These are phyloP conservation scores for Elsinoe necatrix DNA, from an alignment of 2,329 filamentous ascomycete genomes.

Conservation along the genomic window DNA sequence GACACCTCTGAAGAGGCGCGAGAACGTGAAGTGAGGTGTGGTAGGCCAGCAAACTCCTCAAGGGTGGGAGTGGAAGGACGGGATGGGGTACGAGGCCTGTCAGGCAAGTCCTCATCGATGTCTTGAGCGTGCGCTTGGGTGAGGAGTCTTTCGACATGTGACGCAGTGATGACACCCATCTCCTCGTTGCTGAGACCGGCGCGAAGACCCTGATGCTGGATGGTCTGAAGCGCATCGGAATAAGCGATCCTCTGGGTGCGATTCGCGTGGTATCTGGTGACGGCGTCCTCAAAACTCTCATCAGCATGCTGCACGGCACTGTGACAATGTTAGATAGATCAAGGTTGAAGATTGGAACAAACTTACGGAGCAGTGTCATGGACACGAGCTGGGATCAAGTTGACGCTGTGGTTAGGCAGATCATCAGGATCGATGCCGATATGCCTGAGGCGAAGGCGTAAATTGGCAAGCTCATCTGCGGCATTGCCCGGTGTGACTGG, in stretches of 20 bases:
- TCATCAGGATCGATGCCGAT: background rate
- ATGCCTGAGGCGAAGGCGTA: background rate
- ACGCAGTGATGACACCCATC: constrained; percentile 8
- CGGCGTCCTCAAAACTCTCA: background rate
- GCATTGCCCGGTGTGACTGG: background rate
- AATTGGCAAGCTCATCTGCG: background rate
- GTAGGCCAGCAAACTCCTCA: constrained; percentile 33
- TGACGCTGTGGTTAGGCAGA: background rate
- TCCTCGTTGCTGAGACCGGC: background rate
- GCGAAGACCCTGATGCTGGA: background rate
- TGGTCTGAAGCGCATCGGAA: background rate
- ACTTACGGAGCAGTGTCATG: background rate
- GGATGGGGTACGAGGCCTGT: background rate
- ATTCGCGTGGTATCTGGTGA: background rate
- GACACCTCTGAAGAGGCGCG: background rate
- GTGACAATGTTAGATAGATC: background rate
- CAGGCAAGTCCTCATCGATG: background rate
- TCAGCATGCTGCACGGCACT: background rate
- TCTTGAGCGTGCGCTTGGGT: background rate
- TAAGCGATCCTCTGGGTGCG: background rate
- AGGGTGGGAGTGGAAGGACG: background rate
- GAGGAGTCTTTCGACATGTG: constrained; percentile 3
- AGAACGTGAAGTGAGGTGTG: background rate
- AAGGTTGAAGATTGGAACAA: background rate
- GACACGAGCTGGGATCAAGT: background rate